phyloP scores from a whole-genome alignment of 2,329 filamentous ascomycete genomes.

The Byssothecium circinans region DNA sequence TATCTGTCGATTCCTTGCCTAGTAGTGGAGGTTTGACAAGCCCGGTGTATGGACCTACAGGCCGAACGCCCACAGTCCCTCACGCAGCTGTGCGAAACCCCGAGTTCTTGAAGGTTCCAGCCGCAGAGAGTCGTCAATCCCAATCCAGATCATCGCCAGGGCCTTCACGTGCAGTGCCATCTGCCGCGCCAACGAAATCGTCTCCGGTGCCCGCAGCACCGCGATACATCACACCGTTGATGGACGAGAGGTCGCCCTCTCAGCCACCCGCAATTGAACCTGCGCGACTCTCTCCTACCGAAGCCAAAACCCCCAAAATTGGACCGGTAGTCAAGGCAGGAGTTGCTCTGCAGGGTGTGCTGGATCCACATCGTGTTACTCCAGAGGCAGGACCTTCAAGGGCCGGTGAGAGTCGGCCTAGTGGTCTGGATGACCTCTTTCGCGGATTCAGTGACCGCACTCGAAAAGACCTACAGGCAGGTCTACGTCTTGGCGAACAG shows the following conservation, averaged over 20 bases:
- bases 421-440: conserved; percentile 41
- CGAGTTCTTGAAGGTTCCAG: conserved; percentile 14
- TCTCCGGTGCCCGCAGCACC: conserved; percentile 18
- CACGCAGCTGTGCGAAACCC: conserved; percentile 16
- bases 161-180: conserved; percentile 5
- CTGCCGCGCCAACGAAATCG: conserved; percentile 8
- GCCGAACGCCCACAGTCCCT: conserved; percentile 6
- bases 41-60: conserved; percentile 20
- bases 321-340: conserved; percentile 43
- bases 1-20: conserved; percentile 52
- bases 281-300: conserved; percentile 16
- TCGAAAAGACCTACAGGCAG: conserved; percentile 42
- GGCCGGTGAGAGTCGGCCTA: conserved; percentile 22
- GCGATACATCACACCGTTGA: conserved; percentile 33
- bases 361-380: conserved; percentile 35
- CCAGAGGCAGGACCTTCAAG: conserved; percentile 23
- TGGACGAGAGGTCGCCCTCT: conserved; percentile 29
- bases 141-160: conserved; percentile 10
- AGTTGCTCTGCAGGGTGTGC: conserved; percentile 41
- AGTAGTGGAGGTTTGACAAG: conserved; percentile 33
- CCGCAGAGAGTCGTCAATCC: neutral
- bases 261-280: conserved; percentile 34
- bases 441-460: conserved; percentile 45
- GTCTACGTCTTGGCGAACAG: conserved; percentile 43
- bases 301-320: conserved; percentile 35